phyloP scores from a whole-genome alignment of 208 protist species.

The Acanthamoeba castellanii region DNA sequence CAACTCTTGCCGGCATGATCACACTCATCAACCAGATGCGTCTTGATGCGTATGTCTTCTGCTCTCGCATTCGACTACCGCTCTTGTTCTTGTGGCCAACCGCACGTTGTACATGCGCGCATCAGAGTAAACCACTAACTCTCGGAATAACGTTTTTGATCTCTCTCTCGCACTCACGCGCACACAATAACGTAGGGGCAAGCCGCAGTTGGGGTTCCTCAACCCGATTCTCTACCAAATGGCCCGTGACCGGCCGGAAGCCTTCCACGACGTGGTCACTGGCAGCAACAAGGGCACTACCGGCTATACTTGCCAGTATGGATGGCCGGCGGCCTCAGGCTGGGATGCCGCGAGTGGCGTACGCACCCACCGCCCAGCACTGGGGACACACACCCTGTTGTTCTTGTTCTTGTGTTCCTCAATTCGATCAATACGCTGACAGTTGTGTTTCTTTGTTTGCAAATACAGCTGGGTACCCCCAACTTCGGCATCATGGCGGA shows the following conservation, averaged over 20 bases:
- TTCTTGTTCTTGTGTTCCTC: no score
- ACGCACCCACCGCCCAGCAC: neutral
- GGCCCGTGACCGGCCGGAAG: neutral
- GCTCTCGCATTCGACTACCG: neutral
- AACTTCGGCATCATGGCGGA: no score
- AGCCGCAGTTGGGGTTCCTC: conserved; percentile 83
- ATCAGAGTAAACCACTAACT: no score
- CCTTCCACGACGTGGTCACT: conserved; percentile 80
- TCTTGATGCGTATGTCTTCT: conserved; percentile 17
- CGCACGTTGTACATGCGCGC: no score
- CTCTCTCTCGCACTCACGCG: no score
- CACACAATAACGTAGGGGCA: neutral
- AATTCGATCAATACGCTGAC: no score
- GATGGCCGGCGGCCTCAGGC: conserved; percentile 10
- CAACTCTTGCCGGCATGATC: conserved; percentile 81
- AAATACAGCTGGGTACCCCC: no score
- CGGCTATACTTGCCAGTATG: conserved; percentile 35
- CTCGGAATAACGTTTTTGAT: no score
- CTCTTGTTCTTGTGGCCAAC: no score
- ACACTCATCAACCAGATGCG: conserved; percentile 81
- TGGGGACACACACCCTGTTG: no score
- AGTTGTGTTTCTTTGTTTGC: no score
- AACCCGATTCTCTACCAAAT: conserved; percentile 84
- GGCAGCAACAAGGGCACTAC: conserved; percentile 74
- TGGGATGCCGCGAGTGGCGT: conserved; percentile 75